Percentiles rank a stretch among this genome's conserved stretches.
Evolutionary conservation across 306 rosid species (phyloP).

Genomic region (Vicia faba): DNA sequence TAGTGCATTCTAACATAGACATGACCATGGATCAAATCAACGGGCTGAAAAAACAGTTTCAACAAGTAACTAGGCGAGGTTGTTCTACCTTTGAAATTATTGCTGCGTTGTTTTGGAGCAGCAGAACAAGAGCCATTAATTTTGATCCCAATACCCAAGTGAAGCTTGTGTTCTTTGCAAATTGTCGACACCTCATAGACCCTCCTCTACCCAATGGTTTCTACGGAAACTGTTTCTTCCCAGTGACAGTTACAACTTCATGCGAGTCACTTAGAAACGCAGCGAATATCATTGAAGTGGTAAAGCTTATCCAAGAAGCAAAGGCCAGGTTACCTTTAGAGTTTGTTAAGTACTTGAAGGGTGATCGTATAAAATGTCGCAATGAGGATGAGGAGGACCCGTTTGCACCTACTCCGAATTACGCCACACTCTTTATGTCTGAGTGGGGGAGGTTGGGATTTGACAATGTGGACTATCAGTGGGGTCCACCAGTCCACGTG

Average conservation of each 20-base stretch:
- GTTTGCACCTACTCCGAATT: slow-evolving; percentile 53
- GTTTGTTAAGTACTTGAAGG: slow-evolving; percentile 53
- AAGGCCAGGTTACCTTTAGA: slow-evolving; percentile 54
- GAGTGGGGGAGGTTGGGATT: slow-evolving; percentile 87
- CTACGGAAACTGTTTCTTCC: slow-evolving; percentile 89
- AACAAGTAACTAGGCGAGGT: slow-evolving; percentile 43
- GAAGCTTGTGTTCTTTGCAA: slow-evolving; percentile 68
- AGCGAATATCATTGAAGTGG: slow-evolving; percentile 40
- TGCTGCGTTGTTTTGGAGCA: slow-evolving; percentile 64
- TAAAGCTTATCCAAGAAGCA: slow-evolving; percentile 61
- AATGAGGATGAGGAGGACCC: slow-evolving; percentile 50
- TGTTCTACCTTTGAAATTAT: slow-evolving; percentile 74
- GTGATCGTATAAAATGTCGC: slow-evolving; percentile 14
- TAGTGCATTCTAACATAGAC: slow-evolving; percentile 58
- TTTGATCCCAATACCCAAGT: slow-evolving; percentile 21
- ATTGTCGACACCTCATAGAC: slow-evolving; percentile 63
- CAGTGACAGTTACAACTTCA: slow-evolving; percentile 47
- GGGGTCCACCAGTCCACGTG: slow-evolving; percentile 69
- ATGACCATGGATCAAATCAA: slow-evolving; percentile 48
- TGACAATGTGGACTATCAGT: slow-evolving; percentile 63
- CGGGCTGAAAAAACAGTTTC: slow-evolving; percentile 49
- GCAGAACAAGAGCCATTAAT: slow-evolving; percentile 55
- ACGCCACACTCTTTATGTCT: slow-evolving; percentile 60
- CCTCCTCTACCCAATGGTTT: slow-evolving; percentile 77
- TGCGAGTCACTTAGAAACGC: slow-evolving; percentile 36